Conservation (phyloP, 2,329 filamentous ascomycete species). For the Elsinoe arachidis region DNA sequence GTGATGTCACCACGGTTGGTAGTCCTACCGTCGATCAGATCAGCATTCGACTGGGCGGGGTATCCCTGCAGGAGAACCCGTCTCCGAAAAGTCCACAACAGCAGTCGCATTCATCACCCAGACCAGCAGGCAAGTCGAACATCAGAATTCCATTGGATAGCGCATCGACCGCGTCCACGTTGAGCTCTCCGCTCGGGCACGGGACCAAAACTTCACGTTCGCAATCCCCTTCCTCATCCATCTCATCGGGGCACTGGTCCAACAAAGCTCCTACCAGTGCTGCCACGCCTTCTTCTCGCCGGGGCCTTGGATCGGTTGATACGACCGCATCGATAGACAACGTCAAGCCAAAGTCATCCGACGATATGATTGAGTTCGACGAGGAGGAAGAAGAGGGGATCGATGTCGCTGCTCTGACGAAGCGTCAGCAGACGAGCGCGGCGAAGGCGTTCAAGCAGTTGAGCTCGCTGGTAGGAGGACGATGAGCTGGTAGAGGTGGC, state of each 20-base stretch:
- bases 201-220: background rate
- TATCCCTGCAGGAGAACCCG: background rate
- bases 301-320: background rate
- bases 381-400: conserved; percentile 2
- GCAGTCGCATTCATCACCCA: background rate
- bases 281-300: background rate
- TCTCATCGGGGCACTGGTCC: background rate
- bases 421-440: background rate
- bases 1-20: no score
- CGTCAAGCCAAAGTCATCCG: background rate
- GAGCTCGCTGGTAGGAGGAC: background rate
- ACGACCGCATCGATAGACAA: background rate
- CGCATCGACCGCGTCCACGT: background rate
- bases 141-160: background rate
- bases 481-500: background rate
- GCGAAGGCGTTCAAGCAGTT: background rate
- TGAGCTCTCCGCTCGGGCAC: background rate
- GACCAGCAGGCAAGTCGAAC: background rate
- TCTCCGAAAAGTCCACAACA: background rate
- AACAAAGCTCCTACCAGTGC: background rate
- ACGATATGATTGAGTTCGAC: background rate
- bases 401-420: background rate
- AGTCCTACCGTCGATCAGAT: background rate
- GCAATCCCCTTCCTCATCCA: background rate
- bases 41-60: background rate